Base-by-base conservation (phyloP, 331 rosid genomes). In the Malus hybrid region DNA sequence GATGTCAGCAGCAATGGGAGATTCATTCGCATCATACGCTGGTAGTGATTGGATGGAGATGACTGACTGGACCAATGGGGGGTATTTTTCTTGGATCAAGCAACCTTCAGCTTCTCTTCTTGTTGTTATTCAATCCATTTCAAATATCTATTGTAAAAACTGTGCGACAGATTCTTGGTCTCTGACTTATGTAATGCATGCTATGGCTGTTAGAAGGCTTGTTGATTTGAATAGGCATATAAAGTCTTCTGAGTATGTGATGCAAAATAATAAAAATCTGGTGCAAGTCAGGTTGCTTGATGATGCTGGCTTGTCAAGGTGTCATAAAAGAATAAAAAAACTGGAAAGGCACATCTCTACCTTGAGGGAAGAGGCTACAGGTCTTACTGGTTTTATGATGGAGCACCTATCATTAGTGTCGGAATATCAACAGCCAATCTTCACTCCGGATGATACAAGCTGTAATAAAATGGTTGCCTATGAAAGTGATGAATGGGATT, bases 151-250 rank as follows among this genome's bases (percentile, higher is more conserved):
- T 89, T 78, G 78, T 55, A 83, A 85, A 66, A 74, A 53, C 73
- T 60, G 62, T 64, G 72, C 80, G 55, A 64, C 66, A 53, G 90
- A 79, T 74, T 87, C 80, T 81, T 81, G 67, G 63, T 90, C 92
- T 63, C 83, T 92, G 82, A 75, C 87, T 69, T 85, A 90, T 77
- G 73, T 82, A 68, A 87, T 92, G 83, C 95, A 88, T 77, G 80
- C 86, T 29, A 92, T 94, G 97, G 82, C 87, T 79, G 87, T 89
- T 87, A 93, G 87, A 82, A 89, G 99, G 86, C 94, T 94, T 75
- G 86, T 81, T 75, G 92, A 92, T 84, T 82, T 92, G 91, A 90
- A 94, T 81, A 89, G 83, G 78, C 90, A 80, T 79, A 82, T 94
- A 78, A 79, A 77, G 30, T 81, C 87, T 77, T 82, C 86, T 48